Evolutionary conservation across 2,329 filamentous ascomycete species (phyloP), one percentile per base, ranked within the genome.

Genomic region (Huntiella decipiens): DNA sequence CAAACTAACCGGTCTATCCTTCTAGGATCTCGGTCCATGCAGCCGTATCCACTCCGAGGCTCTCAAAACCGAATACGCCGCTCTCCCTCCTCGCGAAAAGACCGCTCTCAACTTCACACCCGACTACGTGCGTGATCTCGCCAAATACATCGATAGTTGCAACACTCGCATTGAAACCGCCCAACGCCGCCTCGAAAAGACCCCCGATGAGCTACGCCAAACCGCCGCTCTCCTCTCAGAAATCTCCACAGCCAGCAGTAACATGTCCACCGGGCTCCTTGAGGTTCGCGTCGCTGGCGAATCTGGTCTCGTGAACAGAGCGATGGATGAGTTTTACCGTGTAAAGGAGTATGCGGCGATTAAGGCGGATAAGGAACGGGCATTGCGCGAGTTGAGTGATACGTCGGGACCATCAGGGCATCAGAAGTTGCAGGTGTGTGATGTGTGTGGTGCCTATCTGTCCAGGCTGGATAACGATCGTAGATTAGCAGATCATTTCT

Each of bases 401-500:
- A 96, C 88, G 0, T 84, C 79, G 19, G 91, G 91, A 0, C 91
- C 91, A 0, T 86, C 79, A 0, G 91, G 91, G 13, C 91, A 98
- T 62, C 91, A 98, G 66, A 98, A 98, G 61, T 69, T 98, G 36
- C 91, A 98, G 61, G 91, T 98, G 40, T 98, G 91, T 69, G 91
- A 98, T 62, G 91, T 96, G 1, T 98, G 91, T 61, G 91, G 91
- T 51, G 91, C 91, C 4, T 98, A 96, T 60, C 71, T 98, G 34
- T 86, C 79, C 51, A 68, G 91, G 16, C 71, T 98, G 31, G 91
- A 98, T 59, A 98, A 98, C 58, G 91, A 98, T 60, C 74, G 91
- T 33, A 73, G 91, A 28, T 62, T 98, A 57, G 91, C 91, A 15
- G 91, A 98, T 59, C 91, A 98, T 61, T 98, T 98, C 60, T 96